Evolutionary conservation across 495 filamentous ascomycete species (phyloP).

Genomic region (Trichoderma virens): DNA sequence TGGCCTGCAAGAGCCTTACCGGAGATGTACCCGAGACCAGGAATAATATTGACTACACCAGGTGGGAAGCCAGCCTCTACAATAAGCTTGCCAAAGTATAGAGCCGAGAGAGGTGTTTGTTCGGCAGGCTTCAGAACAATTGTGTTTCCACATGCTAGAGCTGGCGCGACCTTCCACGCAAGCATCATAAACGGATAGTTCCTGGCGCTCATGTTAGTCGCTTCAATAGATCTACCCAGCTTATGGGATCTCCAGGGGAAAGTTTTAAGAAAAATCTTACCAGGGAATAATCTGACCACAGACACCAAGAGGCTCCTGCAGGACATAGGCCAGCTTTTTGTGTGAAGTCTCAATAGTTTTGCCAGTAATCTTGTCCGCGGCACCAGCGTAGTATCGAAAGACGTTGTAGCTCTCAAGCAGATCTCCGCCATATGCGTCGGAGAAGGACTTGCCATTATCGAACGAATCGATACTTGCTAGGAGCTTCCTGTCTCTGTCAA

Average conservation of each 20-base stretch:
- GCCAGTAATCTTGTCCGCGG: conserved; percentile 69
- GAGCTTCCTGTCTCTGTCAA: conserved; percentile 26
- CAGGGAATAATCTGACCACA: conserved; percentile 95
- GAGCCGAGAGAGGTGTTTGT: conserved; percentile 87
- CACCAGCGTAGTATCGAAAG: conserved; percentile 71
- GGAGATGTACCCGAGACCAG: not conserved
- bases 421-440: conserved; percentile 9
- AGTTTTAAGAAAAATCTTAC: conserved; percentile 34
- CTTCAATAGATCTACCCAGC: not conserved
- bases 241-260: not conserved
- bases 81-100: conserved; percentile 70
- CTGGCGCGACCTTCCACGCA: conserved; percentile 94
- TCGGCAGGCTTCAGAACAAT: conserved; percentile 92
- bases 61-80: conserved; percentile 95
- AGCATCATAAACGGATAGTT: conserved; percentile 6
- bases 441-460: conserved; percentile 19
- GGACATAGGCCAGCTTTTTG: conserved; percentile 49
- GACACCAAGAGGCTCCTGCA: conserved; percentile 56
- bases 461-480: conserved; percentile 29
- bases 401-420: not conserved
- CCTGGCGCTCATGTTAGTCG: not conserved
- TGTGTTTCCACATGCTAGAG: conserved; percentile 81
- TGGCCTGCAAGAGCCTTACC: conserved; percentile 2
- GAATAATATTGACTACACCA: conserved; percentile 89
- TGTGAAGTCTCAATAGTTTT: conserved; percentile 40